These are phyloP conservation scores for Apodospora peruviana DNA, from an alignment of 495 filamentous ascomycete genomes.

Conservation along the genomic window DNA sequence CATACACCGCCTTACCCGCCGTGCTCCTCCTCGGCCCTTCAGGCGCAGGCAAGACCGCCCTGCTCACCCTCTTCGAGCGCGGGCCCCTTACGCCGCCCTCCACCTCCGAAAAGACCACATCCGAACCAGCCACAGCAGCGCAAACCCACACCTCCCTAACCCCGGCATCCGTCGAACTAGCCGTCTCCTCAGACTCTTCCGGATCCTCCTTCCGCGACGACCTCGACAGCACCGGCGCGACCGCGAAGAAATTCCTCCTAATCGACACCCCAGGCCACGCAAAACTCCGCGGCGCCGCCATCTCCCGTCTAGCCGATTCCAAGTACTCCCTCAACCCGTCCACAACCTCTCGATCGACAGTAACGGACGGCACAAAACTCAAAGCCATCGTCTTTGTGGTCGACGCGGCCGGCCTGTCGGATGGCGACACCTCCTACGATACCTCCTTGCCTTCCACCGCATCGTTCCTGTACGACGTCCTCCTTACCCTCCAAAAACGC, in stretches of 20 bases:
- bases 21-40: constrained; percentile 83
- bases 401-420: constrained; percentile 69
- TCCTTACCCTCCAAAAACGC: constrained; percentile 75
- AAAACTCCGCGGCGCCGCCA: constrained; percentile 69
- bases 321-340: constrained; percentile 52
- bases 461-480: constrained; percentile 74
- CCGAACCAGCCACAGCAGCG: constrained; percentile 19
- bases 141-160: constrained; percentile 86
- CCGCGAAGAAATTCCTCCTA: constrained; percentile 65
- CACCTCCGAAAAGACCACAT: background rate
- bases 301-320: constrained; percentile 52
- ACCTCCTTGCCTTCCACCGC: constrained; percentile 27
- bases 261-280: constrained; percentile 92
- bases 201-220: constrained; percentile 56
- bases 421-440: constrained; percentile 40
- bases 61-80: constrained; percentile 63
- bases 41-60: constrained; percentile 80
- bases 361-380: constrained; percentile 45
- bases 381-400: constrained; percentile 82
- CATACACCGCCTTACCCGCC: constrained; percentile 64
- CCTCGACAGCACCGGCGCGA: constrained; percentile 41
- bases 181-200: constrained; percentile 55
- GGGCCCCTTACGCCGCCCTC: constrained; percentile 16
- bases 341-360: constrained; percentile 53
- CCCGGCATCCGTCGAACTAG: constrained; percentile 65